Base-by-base conservation (phyloP, 164 flowering plant species). In the Umbilicus rupestris region DNA sequence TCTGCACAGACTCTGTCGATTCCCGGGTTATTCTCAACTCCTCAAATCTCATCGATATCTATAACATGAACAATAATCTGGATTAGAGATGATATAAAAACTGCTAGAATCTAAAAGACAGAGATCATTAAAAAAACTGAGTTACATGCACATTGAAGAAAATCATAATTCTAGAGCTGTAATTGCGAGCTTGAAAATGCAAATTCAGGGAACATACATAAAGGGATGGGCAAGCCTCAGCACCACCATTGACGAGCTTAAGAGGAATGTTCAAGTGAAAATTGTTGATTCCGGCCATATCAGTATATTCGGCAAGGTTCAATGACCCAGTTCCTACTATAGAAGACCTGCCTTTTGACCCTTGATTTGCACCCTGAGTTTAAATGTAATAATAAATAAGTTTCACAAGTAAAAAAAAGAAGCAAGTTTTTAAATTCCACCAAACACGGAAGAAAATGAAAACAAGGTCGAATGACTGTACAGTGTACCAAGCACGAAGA, bases 21-120 rank as follows among this genome's bases (percentile, higher is more conserved):
- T 88, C 91, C 69, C 73, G 89, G 42, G 74, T 66, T 65, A 83
- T 77, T 77, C 89, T 78, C 69, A 90, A 50, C 70, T 90, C 97
- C 74, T 85, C 55, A 41, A 88, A 72, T 73, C 79, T 76, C 30
- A 90, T 75, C 44, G 82, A 70, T 62, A 88, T 66, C 92, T 90
- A 85, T 11, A 37, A 24, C 12, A 42, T 77, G 33, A 78, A 42
- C 55, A 63, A 62, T 44, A 44, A 10, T 24, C 9, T 64, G 7
- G 64, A 30, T 5, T 66, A 15, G 17, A 44, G 19, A 2, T 16
- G 16, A 19, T 7, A 19, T 7, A 50, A 7, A 19, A 50, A 24
- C 37, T 3, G 37, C 37, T 31, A 9, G 44, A 22, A 64, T 35
- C 9, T 17, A 60, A 46, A 17, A 28, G 19, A 35, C 37, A 7